Percentiles rank a stretch among this genome's conserved stretches.
These are phyloP conservation scores for Acer campestre DNA, from an alignment of 345 rosid genomes.

Conservation along the genomic window DNA sequence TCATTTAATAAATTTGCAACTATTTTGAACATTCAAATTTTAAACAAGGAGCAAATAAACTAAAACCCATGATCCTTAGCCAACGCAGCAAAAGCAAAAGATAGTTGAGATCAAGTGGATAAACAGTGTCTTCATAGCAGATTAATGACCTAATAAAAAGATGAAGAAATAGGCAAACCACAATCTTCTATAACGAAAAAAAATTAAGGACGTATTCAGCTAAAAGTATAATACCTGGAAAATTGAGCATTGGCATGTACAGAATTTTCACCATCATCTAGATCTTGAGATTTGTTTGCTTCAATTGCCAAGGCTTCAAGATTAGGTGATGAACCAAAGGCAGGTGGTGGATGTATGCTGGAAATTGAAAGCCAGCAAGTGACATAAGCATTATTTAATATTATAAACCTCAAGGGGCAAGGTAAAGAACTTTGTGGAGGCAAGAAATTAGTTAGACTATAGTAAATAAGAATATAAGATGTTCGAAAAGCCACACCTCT, in stretches of 20 bases:
- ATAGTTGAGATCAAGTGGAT: background rate
- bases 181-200: background rate
- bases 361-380: conserved; percentile 28
- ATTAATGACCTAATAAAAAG: background rate
- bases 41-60: background rate
- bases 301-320: conserved; percentile 89
- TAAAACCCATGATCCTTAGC: background rate
- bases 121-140: background rate
- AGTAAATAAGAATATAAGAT: background rate
- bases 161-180: background rate
- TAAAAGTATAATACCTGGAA: conserved; percentile 52
- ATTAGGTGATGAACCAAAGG: conserved; percentile 95
- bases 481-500: conserved; percentile 46
- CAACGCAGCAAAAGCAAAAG: background rate
- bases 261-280: conserved; percentile 75
- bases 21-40: background rate
- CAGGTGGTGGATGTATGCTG: conserved; percentile 98
- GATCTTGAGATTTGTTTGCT: conserved; percentile 42
- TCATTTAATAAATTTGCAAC: background rate
- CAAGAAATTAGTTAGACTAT: conserved; percentile 2
- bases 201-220: conserved; percentile 9
- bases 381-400: conserved; percentile 22
- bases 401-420: conserved; percentile 3
- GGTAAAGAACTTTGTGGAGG: conserved; percentile 3
- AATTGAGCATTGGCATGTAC: conserved; percentile 72